Evolutionary conservation across 257 asterid genomes (phyloP), one percentile per base, ranked within the genome.

Genomic region (Euphrasia confusa): DNA sequence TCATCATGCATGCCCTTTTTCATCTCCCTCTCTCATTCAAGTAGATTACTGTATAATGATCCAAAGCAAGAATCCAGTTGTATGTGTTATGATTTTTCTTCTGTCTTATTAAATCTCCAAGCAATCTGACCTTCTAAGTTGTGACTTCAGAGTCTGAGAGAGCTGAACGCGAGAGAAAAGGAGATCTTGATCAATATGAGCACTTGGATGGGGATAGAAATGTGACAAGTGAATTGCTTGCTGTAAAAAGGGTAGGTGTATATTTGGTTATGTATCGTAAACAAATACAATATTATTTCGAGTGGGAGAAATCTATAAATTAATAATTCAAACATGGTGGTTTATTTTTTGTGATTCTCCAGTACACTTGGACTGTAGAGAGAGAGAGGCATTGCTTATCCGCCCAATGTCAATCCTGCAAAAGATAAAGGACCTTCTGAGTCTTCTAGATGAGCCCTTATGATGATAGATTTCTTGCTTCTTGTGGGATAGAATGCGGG

Each of bases 401-500:
- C 89, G 99, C 32, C 96, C 99, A 24, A 80, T 93, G 95, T 91
- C 96, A 54, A 75, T 93, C 73, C 77, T 93, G 81, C 93, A 84
- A 61, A 85, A 69, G 78, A 87, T 95, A 18, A 89, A 89, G 84
- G 85, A 75, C 69, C 99, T 93, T 68, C 68, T 93, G 71, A 69
- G 69, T 79, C 82, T 93, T 78, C 84, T 93, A 66, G 83, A 81
- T 78, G 81, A 71, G 70, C 83, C 96, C 0, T 59, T 93, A 89
- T 32, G 88, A 76, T 70, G 91, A 85, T 66, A 83, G 74, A 70
- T 93, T 89, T 72, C 99, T 93, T 68, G 87, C 87, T 93, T 93
- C 77, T 80, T 93, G 71, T 93, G 99, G 99, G 99, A 93, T 79
- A 84, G 99, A 77, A 93, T 93, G 99, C 79, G 99, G 48, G 97